Evolutionary conservation across 305 asterid species (phyloP).

Genomic region (Solanum hybrid): DNA sequence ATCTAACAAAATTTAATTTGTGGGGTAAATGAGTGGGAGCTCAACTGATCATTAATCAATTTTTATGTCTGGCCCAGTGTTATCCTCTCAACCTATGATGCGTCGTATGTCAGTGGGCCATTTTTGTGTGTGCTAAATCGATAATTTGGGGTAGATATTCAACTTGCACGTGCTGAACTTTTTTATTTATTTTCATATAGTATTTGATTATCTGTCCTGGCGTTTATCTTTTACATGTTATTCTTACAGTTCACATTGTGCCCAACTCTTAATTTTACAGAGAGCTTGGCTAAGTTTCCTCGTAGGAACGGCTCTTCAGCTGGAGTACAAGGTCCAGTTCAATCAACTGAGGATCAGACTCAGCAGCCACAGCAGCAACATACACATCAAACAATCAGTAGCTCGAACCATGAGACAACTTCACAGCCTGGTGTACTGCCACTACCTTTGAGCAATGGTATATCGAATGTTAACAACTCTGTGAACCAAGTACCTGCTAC

Average conservation of each 20-base stretch:
- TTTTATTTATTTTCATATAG: background rate
- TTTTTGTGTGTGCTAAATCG: background rate
- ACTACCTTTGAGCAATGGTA: slow-evolving; percentile 7
- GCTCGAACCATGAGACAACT: slow-evolving; percentile 12
- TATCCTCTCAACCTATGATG: background rate
- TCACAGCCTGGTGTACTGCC: slow-evolving; percentile 2
- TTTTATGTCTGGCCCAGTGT: background rate
- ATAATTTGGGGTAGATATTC: background rate
- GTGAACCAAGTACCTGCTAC: slow-evolving; percentile 10
- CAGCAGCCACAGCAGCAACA: slow-evolving; percentile 26
- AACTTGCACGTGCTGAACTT: background rate
- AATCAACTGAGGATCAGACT: slow-evolving; percentile 9
- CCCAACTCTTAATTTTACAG: slow-evolving; percentile 8
- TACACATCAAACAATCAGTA: background rate
- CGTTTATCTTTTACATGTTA: background rate
- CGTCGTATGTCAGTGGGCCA: background rate
- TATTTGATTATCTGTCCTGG: background rate
- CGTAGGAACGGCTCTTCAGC: slow-evolving; percentile 11
- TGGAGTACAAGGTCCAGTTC: slow-evolving; percentile 6
- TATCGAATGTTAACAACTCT: slow-evolving; percentile 9
- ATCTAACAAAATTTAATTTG: background rate
- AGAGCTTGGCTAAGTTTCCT: slow-evolving; percentile 32
- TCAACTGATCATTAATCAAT: background rate
- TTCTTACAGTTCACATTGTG: background rate
- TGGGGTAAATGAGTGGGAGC: background rate